Evolutionary conservation across 225 moss, liverwort and hornwort species (phyloP).

Genomic region (Pseudisothecium myosuroides): DNA sequence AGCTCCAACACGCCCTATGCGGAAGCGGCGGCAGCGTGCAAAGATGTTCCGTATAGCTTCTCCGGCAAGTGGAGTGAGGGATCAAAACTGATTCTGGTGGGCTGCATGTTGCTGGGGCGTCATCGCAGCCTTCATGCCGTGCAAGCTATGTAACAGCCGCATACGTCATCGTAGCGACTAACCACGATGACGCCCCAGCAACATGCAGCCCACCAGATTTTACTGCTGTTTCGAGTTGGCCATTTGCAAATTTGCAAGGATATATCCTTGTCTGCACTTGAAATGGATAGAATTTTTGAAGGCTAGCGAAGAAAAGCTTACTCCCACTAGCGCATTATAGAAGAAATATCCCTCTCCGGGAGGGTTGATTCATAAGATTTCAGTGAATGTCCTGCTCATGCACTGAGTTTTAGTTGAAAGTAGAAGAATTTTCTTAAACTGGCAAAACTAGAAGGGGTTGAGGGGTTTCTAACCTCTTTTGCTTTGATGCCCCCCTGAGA

Average conservation of each 20-base stretch:
- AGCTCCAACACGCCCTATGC: background rate
- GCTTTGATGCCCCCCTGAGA: no score
- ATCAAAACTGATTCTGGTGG: constrained; percentile 32
- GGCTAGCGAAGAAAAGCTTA: background rate
- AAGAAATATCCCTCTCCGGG: background rate
- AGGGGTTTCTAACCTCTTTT: no score
- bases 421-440: background rate
- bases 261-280: background rate
- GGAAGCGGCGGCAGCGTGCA: background rate
- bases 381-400: background rate
- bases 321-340: background rate
- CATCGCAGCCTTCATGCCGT: constrained; percentile 14
- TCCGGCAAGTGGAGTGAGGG: constrained; percentile 39
- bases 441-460: background rate
- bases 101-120: constrained; percentile 45
- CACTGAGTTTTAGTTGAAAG: background rate
- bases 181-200: background rate
- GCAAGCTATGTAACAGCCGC: background rate
- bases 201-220: no score
- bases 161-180: no score
- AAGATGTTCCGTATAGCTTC: constrained; percentile 38
- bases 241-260: no score
- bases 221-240: background rate
- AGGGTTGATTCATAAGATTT: background rate
- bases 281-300: background rate